phyloP scores from a whole-genome alignment of 177 flowering plant species.

The Vitis hybrid region DNA sequence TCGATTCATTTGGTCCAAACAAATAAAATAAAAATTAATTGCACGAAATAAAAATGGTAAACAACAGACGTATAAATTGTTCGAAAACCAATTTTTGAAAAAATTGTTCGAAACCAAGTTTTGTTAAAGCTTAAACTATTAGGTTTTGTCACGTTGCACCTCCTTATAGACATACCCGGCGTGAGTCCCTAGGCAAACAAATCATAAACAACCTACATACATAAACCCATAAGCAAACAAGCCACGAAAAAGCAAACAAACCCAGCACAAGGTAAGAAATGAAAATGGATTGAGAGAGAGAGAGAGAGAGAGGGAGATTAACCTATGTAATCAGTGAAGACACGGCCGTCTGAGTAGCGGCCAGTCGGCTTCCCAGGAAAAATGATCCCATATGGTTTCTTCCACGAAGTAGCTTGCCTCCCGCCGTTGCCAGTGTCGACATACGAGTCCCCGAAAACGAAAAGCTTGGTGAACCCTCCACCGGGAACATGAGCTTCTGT shows the following conservation, averaged over 20 bases:
- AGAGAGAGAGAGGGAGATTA: neutral
- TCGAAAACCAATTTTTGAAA: too few relatives aligned
- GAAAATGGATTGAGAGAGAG: neutral
- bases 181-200: too few relatives aligned
- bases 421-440: slow-evolving; percentile 32
- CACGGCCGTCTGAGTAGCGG: slow-evolving; percentile 37
- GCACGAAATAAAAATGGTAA: neutral
- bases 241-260: neutral
- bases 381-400: slow-evolving; percentile 31
- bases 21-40: neutral
- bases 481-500: too few relatives aligned
- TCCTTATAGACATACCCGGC: too few relatives aligned
- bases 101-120: too few relatives aligned
- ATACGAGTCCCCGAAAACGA: slow-evolving; percentile 43
- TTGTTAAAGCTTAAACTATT: too few relatives aligned
- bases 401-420: slow-evolving; percentile 22
- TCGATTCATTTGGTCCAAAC: too few relatives aligned
- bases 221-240: too few relatives aligned
- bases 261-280: neutral
- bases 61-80: too few relatives aligned
- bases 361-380: slow-evolving; percentile 40
- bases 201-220: too few relatives aligned
- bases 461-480: slow-evolving; percentile 13
- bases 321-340: slow-evolving; percentile 37
- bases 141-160: too few relatives aligned